These are phyloP conservation scores for Aspergillus sp. DNA, from an alignment of 2,329 filamentous ascomycete genomes.

Conservation along the genomic window DNA sequence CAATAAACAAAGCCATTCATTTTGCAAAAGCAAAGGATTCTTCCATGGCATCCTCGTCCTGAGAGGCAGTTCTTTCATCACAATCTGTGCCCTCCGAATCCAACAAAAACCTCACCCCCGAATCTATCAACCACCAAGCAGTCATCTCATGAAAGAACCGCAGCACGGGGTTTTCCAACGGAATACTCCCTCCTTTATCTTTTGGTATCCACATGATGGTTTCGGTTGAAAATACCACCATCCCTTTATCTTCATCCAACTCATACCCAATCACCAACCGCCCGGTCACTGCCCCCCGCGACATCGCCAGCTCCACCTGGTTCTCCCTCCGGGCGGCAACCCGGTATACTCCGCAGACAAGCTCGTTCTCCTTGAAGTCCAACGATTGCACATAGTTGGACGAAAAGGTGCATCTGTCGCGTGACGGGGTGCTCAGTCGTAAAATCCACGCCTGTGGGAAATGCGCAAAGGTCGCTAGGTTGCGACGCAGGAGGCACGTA, in stretches of 20 bases:
- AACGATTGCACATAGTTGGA: conserved; percentile 17
- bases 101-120: conserved; percentile 23
- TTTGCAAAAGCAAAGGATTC: neutral
- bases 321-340: conserved; percentile 16
- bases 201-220: conserved; percentile 24
- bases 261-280: conserved; percentile 17
- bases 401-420: conserved; percentile 17
- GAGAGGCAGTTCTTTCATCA: neutral
- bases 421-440: conserved; percentile 10
- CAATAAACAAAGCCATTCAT: neutral
- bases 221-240: conserved; percentile 20
- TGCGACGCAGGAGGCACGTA: conserved; percentile 23
- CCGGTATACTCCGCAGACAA: conserved; percentile 26
- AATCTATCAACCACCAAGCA: conserved; percentile 31
- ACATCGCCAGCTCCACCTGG: conserved; percentile 26
- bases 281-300: conserved; percentile 12
- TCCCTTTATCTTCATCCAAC: conserved; percentile 9
- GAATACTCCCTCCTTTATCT: conserved; percentile 15
- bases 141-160: conserved; percentile 27
- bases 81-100: conserved; percentile 9
- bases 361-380: conserved; percentile 22
- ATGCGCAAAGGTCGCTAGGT: conserved; percentile 25
- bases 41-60: neutral
- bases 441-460: conserved; percentile 26
- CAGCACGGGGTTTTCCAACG: conserved; percentile 21